These are phyloP conservation scores for Aristolochia californica DNA, from an alignment of 164 flowering plant genomes.

Conservation along the genomic window DNA sequence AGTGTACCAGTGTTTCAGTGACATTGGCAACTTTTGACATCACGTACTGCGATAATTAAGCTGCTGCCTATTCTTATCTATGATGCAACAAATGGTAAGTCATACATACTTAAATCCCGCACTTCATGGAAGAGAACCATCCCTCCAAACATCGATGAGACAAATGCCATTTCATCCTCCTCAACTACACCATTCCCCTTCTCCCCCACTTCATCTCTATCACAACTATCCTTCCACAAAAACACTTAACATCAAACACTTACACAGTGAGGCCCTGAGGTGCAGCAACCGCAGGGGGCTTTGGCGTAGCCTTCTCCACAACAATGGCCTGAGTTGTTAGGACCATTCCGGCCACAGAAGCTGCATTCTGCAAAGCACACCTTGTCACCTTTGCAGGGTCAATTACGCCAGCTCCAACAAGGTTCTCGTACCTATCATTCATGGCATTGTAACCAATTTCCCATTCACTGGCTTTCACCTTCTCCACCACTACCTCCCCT, in stretches of 20 bases:
- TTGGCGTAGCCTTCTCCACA: conserved; percentile 80
- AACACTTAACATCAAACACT: neutral
- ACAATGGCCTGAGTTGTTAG: conserved; percentile 98
- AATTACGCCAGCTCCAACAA: conserved; percentile 87
- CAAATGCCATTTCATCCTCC: no score
- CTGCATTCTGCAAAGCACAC: conserved; percentile 91
- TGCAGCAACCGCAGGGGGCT: conserved; percentile 41
- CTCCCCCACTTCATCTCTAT: no score
- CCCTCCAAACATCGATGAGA: no score
- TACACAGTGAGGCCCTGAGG: conserved; percentile 56
- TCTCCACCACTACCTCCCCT: conserved; percentile 99
- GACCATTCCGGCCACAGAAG: conserved; percentile 99
- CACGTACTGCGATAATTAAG: no score
- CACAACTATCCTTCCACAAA: neutral
- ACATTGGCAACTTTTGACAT: no score
- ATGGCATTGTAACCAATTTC: conserved; percentile 95
- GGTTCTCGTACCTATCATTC: conserved; percentile 76
- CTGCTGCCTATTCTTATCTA: no score
- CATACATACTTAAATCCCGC: no score
- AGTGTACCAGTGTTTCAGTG: no score
- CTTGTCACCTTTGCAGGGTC: conserved; percentile 97
- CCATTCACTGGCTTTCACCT: conserved; percentile 77
- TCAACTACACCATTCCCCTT: no score
- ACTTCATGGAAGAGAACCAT: no score
- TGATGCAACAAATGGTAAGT: no score